Evolutionary conservation across 2,329 filamentous ascomycete species (phyloP), one percentile per base, ranked within the genome.

Genomic region (Westerdykella ornata): DNA sequence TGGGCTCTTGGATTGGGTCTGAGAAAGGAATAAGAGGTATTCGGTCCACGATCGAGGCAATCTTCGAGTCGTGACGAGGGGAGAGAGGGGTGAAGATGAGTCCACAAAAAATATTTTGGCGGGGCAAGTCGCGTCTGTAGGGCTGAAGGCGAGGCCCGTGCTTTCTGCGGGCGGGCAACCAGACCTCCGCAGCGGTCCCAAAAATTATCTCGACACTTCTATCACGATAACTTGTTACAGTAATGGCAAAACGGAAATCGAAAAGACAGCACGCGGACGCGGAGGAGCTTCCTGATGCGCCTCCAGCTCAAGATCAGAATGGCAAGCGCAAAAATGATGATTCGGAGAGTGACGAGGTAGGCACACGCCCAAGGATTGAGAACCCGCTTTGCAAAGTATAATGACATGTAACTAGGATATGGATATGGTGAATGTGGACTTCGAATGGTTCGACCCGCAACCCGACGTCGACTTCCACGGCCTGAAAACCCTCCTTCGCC

Each of bases 401-500:
- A 34, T 38, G 30, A 34, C 43, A 53, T 40, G 38, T 38, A 37
- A 30, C 12, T 45, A 94, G 86, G 87, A 95, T 59, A 84, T 88
- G 59, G 85, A 95, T 62, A 84, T 90, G 65, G 81, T 98, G 51
- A 84, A 97, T 62, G 88, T 97, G 43, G 90, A 97, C 52, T 98
- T 98, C 59, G 92, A 98, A 72, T 97, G 88, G 85, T 98, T 97
- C 72, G 94, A 96, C 69, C 94, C 90, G 48, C 84, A 92, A 56
- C 76, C 85, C 2, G 80, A 85, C 6, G 77, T 94, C 56, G 92
- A 98, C 68, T 97, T 97, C 68, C 90, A 97, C 68, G 92, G 92
- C 44, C 78, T 94, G 55, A 96, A 96, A 67, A 84, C 81, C 8
- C 80, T 98, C 6, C 69, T 96, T 45, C 85, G 90, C 45, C 92